phyloP scores from a whole-genome alignment of 305 asterid genomes.

The Plantago coronopus region DNA sequence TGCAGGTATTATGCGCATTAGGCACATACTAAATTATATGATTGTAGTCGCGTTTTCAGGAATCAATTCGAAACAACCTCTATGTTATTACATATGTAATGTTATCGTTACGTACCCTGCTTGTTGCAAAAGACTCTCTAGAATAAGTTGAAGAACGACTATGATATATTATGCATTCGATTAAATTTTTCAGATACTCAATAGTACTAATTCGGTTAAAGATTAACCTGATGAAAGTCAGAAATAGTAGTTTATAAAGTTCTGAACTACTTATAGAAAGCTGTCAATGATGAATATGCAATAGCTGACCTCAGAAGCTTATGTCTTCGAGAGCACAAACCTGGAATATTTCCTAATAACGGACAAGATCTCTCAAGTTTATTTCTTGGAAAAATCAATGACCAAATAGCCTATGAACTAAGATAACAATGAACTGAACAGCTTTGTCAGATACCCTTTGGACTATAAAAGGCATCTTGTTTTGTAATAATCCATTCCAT shows the following conservation, averaged over 20 bases:
- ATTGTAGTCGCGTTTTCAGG: too few species aligned
- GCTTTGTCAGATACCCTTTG: constrained; percentile 40
- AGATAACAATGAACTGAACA: neutral
- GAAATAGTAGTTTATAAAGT: neutral
- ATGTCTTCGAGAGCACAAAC: constrained; percentile 27
- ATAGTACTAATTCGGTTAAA: too few species aligned
- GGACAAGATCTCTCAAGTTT: constrained; percentile 16
- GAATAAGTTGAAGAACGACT: too few species aligned
- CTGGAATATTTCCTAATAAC: constrained; percentile 31
- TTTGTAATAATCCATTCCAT: constrained; percentile 10
- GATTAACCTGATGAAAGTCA: neutral
- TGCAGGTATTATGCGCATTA: too few species aligned
- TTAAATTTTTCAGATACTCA: too few species aligned
- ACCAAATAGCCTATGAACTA: neutral
- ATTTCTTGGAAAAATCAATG: constrained; percentile 32
- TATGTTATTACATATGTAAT: too few species aligned
- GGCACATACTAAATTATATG: too few species aligned
- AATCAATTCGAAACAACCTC: too few species aligned
- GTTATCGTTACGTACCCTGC: too few species aligned
- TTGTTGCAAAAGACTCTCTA: too few species aligned
- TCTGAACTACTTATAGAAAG: neutral
- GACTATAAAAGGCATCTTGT: constrained; percentile 48
- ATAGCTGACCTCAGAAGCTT: neutral
- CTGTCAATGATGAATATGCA: constrained; percentile 6
- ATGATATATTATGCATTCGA: too few species aligned